phyloP scores from a whole-genome alignment of 805 yeast genomes.

The Spathaspora passalidarum region DNA sequence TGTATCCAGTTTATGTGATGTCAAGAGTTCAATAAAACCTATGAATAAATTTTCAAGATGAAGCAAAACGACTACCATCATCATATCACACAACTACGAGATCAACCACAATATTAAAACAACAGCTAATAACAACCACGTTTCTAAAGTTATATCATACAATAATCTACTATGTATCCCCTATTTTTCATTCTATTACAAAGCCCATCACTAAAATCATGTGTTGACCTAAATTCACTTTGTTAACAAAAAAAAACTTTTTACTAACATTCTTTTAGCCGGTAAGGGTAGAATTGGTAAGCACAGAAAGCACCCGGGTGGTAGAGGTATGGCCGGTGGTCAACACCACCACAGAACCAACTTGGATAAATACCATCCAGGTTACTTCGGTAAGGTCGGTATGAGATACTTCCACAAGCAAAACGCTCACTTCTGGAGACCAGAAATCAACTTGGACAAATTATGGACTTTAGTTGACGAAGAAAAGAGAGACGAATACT shows the following conservation, averaged over 20 bases:
- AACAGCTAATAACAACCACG: not conserved
- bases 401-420: constrained; percentile 99
- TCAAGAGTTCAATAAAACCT: not conserved
- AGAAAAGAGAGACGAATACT: constrained; percentile 91
- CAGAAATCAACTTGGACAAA: constrained; percentile 96
- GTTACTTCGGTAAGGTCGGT: constrained; percentile 99
- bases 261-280: constrained; percentile 51
- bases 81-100: too few relatives aligned
- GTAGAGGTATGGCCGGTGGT: constrained; percentile 99
- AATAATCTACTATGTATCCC: too few relatives aligned
- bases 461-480: constrained; percentile 96
- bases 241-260: not conserved
- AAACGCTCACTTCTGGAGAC: constrained; percentile 93
- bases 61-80: not conserved
- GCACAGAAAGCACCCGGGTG: constrained; percentile 99
- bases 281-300: constrained; percentile 99
- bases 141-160: too few relatives aligned
- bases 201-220: too few relatives aligned
- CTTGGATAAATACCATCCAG: constrained; percentile 99
- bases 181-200: too few relatives aligned
- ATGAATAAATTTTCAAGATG: not conserved
- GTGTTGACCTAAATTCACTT: too few relatives aligned
- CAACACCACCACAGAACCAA: constrained; percentile 99
- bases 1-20: not conserved
- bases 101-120: not conserved